A percentile compares a stretch with the other conserved stretches of the same genome.
These are phyloP conservation scores for Monosporascus sp. DNA, from an alignment of 2,329 filamentous ascomycete species.

Conservation along the genomic window DNA sequence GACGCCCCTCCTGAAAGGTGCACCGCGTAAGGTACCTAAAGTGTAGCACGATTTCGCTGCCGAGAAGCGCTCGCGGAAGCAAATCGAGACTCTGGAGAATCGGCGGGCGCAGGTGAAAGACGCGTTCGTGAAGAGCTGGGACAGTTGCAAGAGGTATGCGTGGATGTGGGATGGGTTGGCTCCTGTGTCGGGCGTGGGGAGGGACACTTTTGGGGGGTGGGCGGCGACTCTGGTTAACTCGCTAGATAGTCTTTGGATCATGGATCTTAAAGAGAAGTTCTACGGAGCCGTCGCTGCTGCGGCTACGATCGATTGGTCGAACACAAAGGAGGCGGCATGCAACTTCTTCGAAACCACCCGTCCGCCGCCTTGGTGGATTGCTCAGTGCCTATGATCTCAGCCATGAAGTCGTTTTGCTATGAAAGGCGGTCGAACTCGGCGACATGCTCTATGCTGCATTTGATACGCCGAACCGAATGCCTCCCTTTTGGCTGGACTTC, in stretches of 20 bases:
- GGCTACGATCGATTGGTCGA: conserved; percentile 43
- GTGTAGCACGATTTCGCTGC: conserved; percentile 21
- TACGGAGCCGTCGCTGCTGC: conserved; percentile 45
- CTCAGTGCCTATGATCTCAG: conserved; percentile 41
- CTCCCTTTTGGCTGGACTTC: conserved; percentile 13
- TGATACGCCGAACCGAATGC: conserved; percentile 44
- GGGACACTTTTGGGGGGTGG: conserved; percentile 43
- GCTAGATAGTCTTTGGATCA: conserved; percentile 58
- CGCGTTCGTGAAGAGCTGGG: conserved; percentile 33
- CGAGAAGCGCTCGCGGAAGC: conserved; percentile 12
- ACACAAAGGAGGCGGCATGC: conserved; percentile 30
- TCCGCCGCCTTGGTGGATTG: conserved; percentile 40
- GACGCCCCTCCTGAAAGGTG: conserved; percentile 19
- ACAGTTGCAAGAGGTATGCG: conserved; percentile 45
- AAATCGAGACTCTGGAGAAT: background rate
- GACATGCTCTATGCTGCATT: conserved; percentile 43
- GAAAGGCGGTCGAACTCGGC: conserved; percentile 40
- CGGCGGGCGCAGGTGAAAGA: background rate
- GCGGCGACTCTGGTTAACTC: conserved; percentile 52
- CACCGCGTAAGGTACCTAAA: conserved; percentile 17
- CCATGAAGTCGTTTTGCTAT: conserved; percentile 32
- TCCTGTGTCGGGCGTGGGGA: conserved; percentile 41
- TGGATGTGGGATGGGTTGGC: conserved; percentile 48
- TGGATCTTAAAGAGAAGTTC: conserved; percentile 54
- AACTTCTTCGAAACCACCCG: conserved; percentile 44